These are phyloP conservation scores for Aspergillus transmontanensis DNA, from an alignment of 2,329 filamentous ascomycete genomes.

Conservation along the genomic window DNA sequence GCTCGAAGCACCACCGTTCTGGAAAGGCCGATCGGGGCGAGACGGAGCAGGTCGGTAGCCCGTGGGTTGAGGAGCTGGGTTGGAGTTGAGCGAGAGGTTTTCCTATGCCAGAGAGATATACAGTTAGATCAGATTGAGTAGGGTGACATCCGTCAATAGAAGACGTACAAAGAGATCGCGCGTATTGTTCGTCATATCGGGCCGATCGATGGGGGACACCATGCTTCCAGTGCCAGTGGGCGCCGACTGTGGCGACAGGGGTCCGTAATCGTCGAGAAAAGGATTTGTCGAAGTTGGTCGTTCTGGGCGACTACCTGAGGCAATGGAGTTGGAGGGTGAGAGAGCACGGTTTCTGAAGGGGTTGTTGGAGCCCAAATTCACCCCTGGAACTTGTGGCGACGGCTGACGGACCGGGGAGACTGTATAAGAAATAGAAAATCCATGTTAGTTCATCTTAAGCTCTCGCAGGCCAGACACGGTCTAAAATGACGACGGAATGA, in stretches of 20 bases:
- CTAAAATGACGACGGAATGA: constrained; percentile 17
- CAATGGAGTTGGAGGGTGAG: constrained; percentile 38
- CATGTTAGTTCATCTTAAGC: constrained; percentile 1
- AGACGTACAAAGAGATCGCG: constrained; percentile 63
- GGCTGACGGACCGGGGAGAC: constrained; percentile 33
- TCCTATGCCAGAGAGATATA: constrained; percentile 31
- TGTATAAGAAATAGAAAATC: constrained; percentile 9
- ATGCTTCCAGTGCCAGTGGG: constrained; percentile 32
- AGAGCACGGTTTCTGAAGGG: constrained; percentile 53
- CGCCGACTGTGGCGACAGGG: constrained; percentile 39
- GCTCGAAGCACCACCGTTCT: constrained; percentile 16
- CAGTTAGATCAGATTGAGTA: constrained; percentile 5
- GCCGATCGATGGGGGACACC: constrained; percentile 36
- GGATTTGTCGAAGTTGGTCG: constrained; percentile 63
- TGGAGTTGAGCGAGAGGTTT: constrained; percentile 40
- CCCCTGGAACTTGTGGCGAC: constrained; percentile 30
- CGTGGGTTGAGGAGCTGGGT: constrained; percentile 34
- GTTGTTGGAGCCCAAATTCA: constrained; percentile 50
- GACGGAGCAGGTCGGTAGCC: constrained; percentile 39
- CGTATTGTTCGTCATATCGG: constrained; percentile 50
- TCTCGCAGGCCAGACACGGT: constrained; percentile 3
- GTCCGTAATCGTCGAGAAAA: constrained; percentile 57
- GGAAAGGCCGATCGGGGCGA: constrained; percentile 36
- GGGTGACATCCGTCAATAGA: constrained; percentile 3
- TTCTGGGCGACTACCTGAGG: constrained; percentile 36